Conservation (phyloP, 805 yeast species). For the Yarrowia phangngaensis region DNA sequence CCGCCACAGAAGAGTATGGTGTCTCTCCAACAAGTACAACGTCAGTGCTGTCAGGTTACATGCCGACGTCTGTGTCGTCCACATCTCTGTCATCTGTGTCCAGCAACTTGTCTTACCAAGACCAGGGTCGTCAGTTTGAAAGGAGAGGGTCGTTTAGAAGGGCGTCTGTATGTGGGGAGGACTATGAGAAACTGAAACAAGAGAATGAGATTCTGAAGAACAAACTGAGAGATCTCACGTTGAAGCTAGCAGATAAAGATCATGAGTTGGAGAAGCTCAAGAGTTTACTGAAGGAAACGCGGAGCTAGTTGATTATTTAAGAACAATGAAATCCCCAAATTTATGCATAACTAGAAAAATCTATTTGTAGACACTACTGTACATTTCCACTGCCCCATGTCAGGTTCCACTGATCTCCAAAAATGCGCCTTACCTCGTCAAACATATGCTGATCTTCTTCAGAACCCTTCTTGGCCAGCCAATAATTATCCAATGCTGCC, state of each 20-base stretch:
- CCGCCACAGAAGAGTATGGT: slow-evolving; percentile 29
- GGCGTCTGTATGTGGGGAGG: slow-evolving; percentile 29
- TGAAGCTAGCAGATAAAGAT: slow-evolving; percentile 28
- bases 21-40: slow-evolving; percentile 26
- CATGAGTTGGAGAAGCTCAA: slow-evolving; percentile 13
- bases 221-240: slow-evolving; percentile 35
- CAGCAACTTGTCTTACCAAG: slow-evolving; percentile 26
- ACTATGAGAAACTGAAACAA: slow-evolving; percentile 30
- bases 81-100: slow-evolving; percentile 23
- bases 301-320: too few species aligned
- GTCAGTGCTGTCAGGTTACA: slow-evolving; percentile 14
- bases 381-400: slow-evolving; percentile 25
- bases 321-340: too few species aligned
- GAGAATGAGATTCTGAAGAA: slow-evolving; percentile 37
- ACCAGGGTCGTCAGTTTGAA: slow-evolving; percentile 31
- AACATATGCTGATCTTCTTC: slow-evolving; percentile 15
- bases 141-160: slow-evolving; percentile 30
- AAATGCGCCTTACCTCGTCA: slow-evolving; percentile 14
- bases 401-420: slow-evolving; percentile 22
- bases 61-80: slow-evolving; percentile 31
- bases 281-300: too few species aligned
- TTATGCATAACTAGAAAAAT: too few species aligned
- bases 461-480: slow-evolving; percentile 43
- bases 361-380: too few species aligned
- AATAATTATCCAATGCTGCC: slow-evolving; percentile 57